Evolutionary conservation across 345 rosid genomes (phyloP), one percentile per base, ranked within the genome.

Genomic region (Erodium maritimum): DNA sequence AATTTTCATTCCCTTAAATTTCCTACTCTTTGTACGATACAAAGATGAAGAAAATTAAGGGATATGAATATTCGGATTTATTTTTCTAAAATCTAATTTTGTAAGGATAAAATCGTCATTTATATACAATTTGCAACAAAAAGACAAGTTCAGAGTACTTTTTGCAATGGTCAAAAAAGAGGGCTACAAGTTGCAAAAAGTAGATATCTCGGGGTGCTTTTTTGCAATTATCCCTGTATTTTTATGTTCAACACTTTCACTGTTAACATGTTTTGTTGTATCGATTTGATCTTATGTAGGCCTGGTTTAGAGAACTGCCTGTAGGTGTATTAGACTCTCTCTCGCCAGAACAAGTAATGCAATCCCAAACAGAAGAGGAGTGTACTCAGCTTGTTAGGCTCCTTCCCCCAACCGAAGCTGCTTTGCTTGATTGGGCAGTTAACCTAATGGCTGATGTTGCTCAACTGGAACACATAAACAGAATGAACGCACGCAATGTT

Each of bases 261-360:
- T 18, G 19, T 37, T 23, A 34, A 19, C 60, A 57, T 23, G 14
- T 8, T 24, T 14, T 52, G 16, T 53, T 37, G 2, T 20, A 12
- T 52, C 16, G 52, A 61, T 24, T 19, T 29, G 17, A 21, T 55
- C 25, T 71, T 55, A 24, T 61, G 56, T 50, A 77, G 81, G 81
- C 78, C 51, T 77, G 81, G 81, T 77, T 77, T 58, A 68, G 81
- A 58, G 79, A 77, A 61, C 78, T 77, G 46, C 81, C 76, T 23
- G 63, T 64, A 1, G 78, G 78, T 22, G 62, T 77, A 25, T 60
- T 77, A 58, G 81, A 77, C 65, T 61, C 74, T 61, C 67, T 77
- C 21, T 66, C 76, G 25, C 76, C 73, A 2, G 79, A 63, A 56
- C 69, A 70, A 61, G 76, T 77, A 21, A 77, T 77, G 76, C 69